Evolutionary conservation across 306 rosid species (phyloP), one percentile per base, ranked within the genome.

Genomic region (Castanea sativa): DNA sequence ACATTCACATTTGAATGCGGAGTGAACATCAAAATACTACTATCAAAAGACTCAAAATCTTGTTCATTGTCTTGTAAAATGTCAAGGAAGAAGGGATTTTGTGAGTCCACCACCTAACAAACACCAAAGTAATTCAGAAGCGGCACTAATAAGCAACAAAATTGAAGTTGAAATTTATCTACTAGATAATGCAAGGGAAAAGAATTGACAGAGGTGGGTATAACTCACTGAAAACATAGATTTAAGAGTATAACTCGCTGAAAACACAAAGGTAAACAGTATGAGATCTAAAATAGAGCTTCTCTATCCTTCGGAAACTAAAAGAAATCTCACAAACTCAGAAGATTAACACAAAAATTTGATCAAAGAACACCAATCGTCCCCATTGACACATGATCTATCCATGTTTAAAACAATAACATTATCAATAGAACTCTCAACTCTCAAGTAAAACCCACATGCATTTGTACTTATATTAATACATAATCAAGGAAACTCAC

Each of bases 331-430:
- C 57, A 13, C 14, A 8, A 19, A 65, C 53, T 64, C 68, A 64
- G 12, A 61, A 53, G 65, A 74, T 11, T 10, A 61, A 65, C 9
- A 45, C 29, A 71, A 38, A 9, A 64, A 64, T 64, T 65, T 15
- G 33, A 70, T 73, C 41, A 3, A 51, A 72, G 51, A 78, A 74
- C 21, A 57, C 2, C 76, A 53, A 35, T 56, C 43, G 35, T 64
- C 81, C 45, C 72, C 61, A 78, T 80, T 38, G 60, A 71, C 29
- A 73, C 72, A 82, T 57, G 73, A 74, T 73, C 60, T 73, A 56
- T 73, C 60, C 75, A 56, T 77, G 68, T 73, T 81, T 68, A 78
- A 74, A 6, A 56, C 70, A 79, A 69, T 23, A 71, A 75, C 72
- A 68, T 45, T 67, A 69, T 55, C 29, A 16, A 72, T 56, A 75